A percentile compares a stretch with the other conserved stretches of the same genome.
These are phyloP conservation scores for Rhodotorula sp. DNA, from an alignment of 1,284 basidiomycete genomes.

Conservation along the genomic window DNA sequence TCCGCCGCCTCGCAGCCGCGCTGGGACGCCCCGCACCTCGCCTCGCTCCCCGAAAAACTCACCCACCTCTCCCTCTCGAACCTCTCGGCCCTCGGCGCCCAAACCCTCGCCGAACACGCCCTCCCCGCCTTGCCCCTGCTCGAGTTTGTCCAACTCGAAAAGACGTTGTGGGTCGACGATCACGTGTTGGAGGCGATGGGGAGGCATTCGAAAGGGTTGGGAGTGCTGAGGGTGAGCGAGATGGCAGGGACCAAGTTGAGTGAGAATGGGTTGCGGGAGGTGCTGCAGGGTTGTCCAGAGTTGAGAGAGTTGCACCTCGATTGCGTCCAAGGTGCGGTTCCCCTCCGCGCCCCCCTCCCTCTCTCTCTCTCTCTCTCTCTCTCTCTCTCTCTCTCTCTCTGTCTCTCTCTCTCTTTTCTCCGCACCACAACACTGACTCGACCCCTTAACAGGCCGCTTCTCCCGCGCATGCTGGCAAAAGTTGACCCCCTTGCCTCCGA, in stretches of 20 bases:
- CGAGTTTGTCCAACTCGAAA: slow-evolving; percentile 26
- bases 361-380: background rate
- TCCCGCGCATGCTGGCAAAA: slow-evolving; percentile 30
- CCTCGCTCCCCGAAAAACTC: slow-evolving; percentile 9
- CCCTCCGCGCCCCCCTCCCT: no score
- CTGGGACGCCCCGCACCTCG: slow-evolving; percentile 35
- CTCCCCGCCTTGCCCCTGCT: slow-evolving; percentile 17
- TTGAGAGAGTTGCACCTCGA: slow-evolving; percentile 27
- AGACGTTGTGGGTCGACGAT: slow-evolving; percentile 38
- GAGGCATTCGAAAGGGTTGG: slow-evolving; percentile 5
- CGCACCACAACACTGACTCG: background rate
- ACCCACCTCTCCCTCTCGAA: slow-evolving; percentile 18
- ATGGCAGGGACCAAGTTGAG: slow-evolving; percentile 39
- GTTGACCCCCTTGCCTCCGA: slow-evolving; percentile 16
- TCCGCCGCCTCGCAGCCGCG: background rate
- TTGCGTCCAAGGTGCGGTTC: background rate
- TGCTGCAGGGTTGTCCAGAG: slow-evolving; percentile 24
- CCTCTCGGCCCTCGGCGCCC: slow-evolving; percentile 3
- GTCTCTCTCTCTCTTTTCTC: background rate
- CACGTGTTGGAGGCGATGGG: slow-evolving; percentile 14
- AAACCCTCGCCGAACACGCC: background rate
- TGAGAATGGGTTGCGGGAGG: slow-evolving; percentile 19
- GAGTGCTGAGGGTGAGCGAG: slow-evolving; percentile 19
- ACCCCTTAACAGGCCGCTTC: slow-evolving; percentile 36
- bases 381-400: background rate